Conservation (phyloP, 441 rosid genomes). For the Erodium trifolium region DNA sequence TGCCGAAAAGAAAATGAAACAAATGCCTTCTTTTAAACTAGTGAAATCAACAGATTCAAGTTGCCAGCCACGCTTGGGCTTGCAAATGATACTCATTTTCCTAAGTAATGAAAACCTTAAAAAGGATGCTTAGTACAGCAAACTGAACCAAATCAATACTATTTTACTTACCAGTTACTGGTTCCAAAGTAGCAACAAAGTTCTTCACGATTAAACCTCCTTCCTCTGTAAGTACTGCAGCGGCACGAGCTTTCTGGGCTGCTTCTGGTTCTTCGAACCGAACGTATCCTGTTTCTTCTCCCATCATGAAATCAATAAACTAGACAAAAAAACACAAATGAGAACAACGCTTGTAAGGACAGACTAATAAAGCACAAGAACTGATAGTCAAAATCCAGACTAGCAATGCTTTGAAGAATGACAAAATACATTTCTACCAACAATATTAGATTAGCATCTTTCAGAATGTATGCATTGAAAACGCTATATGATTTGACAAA, state of each 20-base stretch:
- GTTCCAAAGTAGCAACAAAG: slow-evolving; percentile 62
- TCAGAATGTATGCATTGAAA: not conserved
- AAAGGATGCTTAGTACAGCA: not conserved
- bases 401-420: not conserved
- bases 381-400: not conserved
- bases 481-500: not conserved
- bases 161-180: slow-evolving; percentile 54
- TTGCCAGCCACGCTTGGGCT: too few relatives aligned
- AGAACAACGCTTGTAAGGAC: slow-evolving; percentile 7
- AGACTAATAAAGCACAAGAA: not conserved
- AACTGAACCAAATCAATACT: not conserved
- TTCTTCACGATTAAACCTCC: slow-evolving; percentile 79
- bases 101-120: too few relatives aligned
- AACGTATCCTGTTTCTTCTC: slow-evolving; percentile 65
- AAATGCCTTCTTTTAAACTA: not conserved
- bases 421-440: not conserved
- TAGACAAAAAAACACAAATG: slow-evolving; percentile 21
- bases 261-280: slow-evolving; percentile 83
- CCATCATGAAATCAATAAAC: slow-evolving; percentile 85
- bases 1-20: not conserved
- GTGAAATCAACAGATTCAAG: too few relatives aligned
- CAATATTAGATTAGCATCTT: not conserved
- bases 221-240: slow-evolving; percentile 76
- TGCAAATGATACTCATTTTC: too few relatives aligned
- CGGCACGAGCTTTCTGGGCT: slow-evolving; percentile 90